Evolutionary conservation across 2,329 filamentous ascomycete species (phyloP), one percentile per base, ranked within the genome.

Genomic region (Pseudodiploospora longispora): DNA sequence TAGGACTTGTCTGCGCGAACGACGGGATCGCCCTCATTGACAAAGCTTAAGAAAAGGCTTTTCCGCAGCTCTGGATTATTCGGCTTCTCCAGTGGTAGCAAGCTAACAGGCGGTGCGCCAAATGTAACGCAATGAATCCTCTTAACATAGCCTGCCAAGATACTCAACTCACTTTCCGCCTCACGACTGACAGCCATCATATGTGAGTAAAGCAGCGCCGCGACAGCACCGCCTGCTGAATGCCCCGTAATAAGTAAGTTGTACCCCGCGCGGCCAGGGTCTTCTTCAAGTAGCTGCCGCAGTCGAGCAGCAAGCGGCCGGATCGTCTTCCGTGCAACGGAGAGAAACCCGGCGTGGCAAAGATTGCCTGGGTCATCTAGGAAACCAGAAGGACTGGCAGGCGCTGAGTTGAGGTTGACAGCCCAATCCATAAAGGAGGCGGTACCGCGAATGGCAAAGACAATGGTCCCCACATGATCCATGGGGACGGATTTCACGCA

Each of bases 11-110:
- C 87, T 0, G 87, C 87, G 29, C 88, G 69, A 0, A 78, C 74
- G 0, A 95, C 85, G 0, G 86, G 87, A 52, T 95, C 89, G 4
- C 88, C 88, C 60, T 95, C 87, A 57, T 95, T 95, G 55, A 90
- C 71, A 58, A 95, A 88, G 36, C 76, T 79, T 42, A 87, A 74
- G 59, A 95, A 95, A 4, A 91, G 59, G 46, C 80, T 88, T 57
- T 85, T 88, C 29, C 71, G 63, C 27, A 76, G 61, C 9, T 69
- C 61, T 0, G 62, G 59, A 2, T 61, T 62, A 4, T 71, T 54
- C 0, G 84, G 81, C 51, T 78, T 84, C 29, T 70, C 57, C 2
- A 94, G 65, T 0, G 87, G 85, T 1, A 85, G 69, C 1, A 89
- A 70, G 19, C 81, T 84, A 2, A 94, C 71, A 0, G 88, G 87